Evolutionary conservation across 2,329 filamentous ascomycete genomes (phyloP).

Genomic region (Penicillium sp.): DNA sequence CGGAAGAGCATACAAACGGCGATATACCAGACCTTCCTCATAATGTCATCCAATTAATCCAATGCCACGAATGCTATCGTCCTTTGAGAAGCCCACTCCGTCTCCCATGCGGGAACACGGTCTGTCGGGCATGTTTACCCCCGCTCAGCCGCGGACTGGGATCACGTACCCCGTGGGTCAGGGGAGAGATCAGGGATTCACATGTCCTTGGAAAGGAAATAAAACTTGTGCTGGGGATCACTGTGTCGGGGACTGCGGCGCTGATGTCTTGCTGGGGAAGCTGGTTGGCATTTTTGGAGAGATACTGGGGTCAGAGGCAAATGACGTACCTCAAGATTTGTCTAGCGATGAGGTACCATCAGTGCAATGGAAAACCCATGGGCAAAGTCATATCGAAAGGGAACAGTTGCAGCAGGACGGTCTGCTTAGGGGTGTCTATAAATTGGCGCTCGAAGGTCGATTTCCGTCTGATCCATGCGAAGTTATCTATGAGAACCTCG

Average conservation of each 20-base stretch:
- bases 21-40: constrained; percentile 56
- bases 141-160: constrained; percentile 59
- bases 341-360: constrained; percentile 36
- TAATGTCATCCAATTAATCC: constrained; percentile 66
- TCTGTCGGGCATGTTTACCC: constrained; percentile 74
- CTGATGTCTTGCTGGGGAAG: constrained; percentile 73
- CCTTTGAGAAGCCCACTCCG: constrained; percentile 67
- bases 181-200: constrained; percentile 64
- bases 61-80: constrained; percentile 70
- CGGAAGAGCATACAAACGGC: constrained; percentile 37
- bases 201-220: constrained; percentile 57
- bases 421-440: constrained; percentile 61
- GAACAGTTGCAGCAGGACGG: constrained; percentile 12
- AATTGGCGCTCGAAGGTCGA: constrained; percentile 59
- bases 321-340: not conserved
- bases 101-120: constrained; percentile 73
- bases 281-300: constrained; percentile 58
- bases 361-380: constrained; percentile 24
- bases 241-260: constrained; percentile 68
- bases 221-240: constrained; percentile 65
- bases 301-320: constrained; percentile 18
- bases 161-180: constrained; percentile 73
- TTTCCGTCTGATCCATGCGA: constrained; percentile 55
- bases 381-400: constrained; percentile 4
- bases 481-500: constrained; percentile 45